Evolutionary conservation across 345 rosid genomes (phyloP).

Genomic region (Litchi chinensis): DNA sequence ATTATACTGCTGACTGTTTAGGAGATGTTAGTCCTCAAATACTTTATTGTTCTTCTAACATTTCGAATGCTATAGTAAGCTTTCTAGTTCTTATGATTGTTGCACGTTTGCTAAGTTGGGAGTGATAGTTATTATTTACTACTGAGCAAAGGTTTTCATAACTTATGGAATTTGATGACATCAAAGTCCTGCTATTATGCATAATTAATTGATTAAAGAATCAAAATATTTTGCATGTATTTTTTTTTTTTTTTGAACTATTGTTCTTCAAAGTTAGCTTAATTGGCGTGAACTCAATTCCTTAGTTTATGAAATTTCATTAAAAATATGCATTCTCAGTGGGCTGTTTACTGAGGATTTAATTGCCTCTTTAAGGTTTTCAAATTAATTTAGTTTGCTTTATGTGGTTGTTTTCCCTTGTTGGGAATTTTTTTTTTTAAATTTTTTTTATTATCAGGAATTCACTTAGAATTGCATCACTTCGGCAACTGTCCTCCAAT

Average conservation of each 20-base stretch:
- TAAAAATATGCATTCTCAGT: neutral
- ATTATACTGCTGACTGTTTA: neutral
- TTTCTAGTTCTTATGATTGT: neutral
- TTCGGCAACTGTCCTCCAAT: conserved; percentile 80
- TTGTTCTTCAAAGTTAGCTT: neutral
- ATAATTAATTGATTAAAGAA: conserved; percentile 1
- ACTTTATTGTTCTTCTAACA: conserved; percentile 2
- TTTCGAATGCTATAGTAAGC: neutral
- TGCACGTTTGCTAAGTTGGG: neutral
- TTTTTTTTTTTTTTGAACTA: neutral
- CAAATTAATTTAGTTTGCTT: conserved; percentile 1
- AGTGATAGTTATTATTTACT: neutral
- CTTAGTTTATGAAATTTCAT: neutral
- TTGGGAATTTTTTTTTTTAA: neutral
- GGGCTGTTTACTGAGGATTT: neutral
- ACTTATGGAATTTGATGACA: neutral
- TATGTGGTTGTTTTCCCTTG: conserved; percentile 15
- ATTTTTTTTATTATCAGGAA: conserved; percentile 50
- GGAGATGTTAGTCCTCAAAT: neutral
- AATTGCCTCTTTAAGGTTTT: neutral
- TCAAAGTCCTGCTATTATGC: neutral
- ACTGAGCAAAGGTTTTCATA: neutral
- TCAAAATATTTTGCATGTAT: neutral
- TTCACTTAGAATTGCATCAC: conserved; percentile 66
- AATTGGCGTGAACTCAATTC: neutral